phyloP scores from a whole-genome alignment of 306 rosid genomes.

The Inga leiocalycina region DNA sequence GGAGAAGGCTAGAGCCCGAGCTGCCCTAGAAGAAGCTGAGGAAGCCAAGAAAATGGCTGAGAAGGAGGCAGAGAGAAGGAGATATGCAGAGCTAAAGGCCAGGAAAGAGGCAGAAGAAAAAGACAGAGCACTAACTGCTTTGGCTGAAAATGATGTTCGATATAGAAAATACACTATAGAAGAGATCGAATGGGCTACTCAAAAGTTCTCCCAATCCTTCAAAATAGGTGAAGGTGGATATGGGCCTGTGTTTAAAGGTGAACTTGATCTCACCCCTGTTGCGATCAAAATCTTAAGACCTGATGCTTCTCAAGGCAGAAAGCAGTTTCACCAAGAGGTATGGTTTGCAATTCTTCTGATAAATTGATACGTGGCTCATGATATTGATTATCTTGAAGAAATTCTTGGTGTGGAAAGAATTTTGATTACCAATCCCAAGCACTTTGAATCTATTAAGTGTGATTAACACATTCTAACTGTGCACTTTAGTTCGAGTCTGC shows the following conservation, averaged over 20 bases:
- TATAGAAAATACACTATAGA: constrained; percentile 78
- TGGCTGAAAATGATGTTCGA: constrained; percentile 58
- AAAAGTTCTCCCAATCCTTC: constrained; percentile 47
- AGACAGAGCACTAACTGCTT: constrained; percentile 55
- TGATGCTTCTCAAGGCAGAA: constrained; percentile 88
- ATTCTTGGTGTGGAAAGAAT: not conserved
- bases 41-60: constrained; percentile 78
- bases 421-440: not conserved
- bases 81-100: constrained; percentile 74
- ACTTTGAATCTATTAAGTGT: not conserved
- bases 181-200: constrained; percentile 82
- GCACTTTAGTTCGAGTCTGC: not conserved
- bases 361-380: not conserved
- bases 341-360: not conserved
- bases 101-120: constrained; percentile 75
- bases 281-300: constrained; percentile 92
- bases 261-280: constrained; percentile 87
- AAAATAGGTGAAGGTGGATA: constrained; percentile 98
- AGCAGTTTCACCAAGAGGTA: constrained; percentile 95
- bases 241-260: constrained; percentile 89
- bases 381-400: not conserved
- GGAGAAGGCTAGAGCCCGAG: constrained; percentile 89
- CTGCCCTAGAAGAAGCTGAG: constrained; percentile 83
- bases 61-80: constrained; percentile 76
- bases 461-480: not conserved